A percentile compares a stretch with the other conserved stretches of the same genome.
Conservation (phyloP, 768 basidiomycete genomes). For the Tubosaeta sp. region DNA sequence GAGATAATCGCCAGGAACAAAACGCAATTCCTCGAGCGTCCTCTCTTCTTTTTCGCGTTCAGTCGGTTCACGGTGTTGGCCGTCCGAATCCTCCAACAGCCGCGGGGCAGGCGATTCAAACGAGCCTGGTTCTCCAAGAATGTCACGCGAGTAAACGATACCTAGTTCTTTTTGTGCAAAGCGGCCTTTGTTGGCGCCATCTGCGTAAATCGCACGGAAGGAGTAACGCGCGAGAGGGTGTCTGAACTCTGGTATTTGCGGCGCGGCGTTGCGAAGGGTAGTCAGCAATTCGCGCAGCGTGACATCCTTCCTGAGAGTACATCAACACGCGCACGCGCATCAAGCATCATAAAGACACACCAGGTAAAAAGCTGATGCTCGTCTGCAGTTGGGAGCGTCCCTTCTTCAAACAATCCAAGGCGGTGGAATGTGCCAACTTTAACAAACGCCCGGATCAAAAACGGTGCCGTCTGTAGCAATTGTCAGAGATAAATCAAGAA, state of each 20-base stretch:
- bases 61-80: constrained; percentile 29
- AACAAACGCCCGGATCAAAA: constrained; percentile 77
- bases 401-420: constrained; percentile 71
- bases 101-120: constrained; percentile 54
- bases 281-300: constrained; percentile 77
- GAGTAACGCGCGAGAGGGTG: constrained; percentile 80
- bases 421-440: constrained; percentile 80
- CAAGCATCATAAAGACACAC: constrained; percentile 33
- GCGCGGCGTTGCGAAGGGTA: constrained; percentile 68
- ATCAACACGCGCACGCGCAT: background rate
- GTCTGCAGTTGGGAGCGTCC: constrained; percentile 69
- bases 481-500: background rate
- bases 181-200: constrained; percentile 64
- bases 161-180: constrained; percentile 78
- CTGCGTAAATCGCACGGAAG: constrained; percentile 77
- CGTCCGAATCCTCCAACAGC: constrained; percentile 48
- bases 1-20: constrained; percentile 78
- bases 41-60: constrained; percentile 59
- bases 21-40: constrained; percentile 74
- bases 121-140: constrained; percentile 74
- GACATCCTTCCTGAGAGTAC: constrained; percentile 64
- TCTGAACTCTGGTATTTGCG: constrained; percentile 64
- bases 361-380: constrained; percentile 83
- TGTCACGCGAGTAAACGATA: constrained; percentile 77
- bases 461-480: constrained; percentile 61